Percentiles rank a stretch among this genome's conserved stretches.
Evolutionary conservation across 495 filamentous ascomycete genomes (phyloP).

Genomic region (Podospora anserina): DNA sequence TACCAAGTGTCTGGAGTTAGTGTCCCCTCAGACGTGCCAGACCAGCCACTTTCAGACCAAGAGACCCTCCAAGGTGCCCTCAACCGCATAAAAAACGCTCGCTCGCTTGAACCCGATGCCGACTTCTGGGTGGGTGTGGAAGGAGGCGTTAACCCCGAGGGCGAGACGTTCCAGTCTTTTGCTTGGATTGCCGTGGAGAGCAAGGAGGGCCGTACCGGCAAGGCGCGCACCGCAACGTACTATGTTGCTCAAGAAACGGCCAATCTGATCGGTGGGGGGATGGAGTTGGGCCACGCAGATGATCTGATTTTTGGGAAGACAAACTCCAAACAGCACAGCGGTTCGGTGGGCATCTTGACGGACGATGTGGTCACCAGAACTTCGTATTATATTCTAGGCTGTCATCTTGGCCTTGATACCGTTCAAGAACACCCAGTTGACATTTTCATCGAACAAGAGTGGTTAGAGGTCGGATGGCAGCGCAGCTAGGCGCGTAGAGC

Average conservation of each 20-base stretch:
- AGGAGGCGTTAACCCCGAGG: conserved; percentile 26
- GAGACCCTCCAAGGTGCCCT: conserved; percentile 28
- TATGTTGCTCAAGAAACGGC: conserved; percentile 27
- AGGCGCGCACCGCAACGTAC: conserved; percentile 30
- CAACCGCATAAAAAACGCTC: conserved; percentile 27
- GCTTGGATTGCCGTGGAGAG: conserved; percentile 30
- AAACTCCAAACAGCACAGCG: conserved; percentile 27
- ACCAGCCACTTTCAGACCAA: conserved; percentile 30
- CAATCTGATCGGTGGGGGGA: conserved; percentile 19
- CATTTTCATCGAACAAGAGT: conserved; percentile 3
- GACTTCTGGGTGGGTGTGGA: conserved; percentile 34
- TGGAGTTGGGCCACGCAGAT: conserved; percentile 28
- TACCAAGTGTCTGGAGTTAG: conserved; percentile 30
- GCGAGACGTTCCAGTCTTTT: conserved; percentile 26
- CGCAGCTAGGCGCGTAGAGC: neutral
- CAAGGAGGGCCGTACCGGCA: conserved; percentile 16
- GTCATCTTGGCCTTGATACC: conserved; percentile 30
- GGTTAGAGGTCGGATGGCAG: neutral
- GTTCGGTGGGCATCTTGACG: conserved; percentile 30
- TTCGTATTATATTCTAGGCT: conserved; percentile 25
- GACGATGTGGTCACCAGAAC: conserved; percentile 21
- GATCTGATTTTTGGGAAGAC: conserved; percentile 21
- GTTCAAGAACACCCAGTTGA: conserved; percentile 22
- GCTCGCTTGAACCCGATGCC: conserved; percentile 17
- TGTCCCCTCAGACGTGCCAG: conserved; percentile 29